Evolutionary conservation across 106 monocot genomes (phyloP), one percentile per base, ranked within the genome.

Genomic region (Cymbidium sinense): DNA sequence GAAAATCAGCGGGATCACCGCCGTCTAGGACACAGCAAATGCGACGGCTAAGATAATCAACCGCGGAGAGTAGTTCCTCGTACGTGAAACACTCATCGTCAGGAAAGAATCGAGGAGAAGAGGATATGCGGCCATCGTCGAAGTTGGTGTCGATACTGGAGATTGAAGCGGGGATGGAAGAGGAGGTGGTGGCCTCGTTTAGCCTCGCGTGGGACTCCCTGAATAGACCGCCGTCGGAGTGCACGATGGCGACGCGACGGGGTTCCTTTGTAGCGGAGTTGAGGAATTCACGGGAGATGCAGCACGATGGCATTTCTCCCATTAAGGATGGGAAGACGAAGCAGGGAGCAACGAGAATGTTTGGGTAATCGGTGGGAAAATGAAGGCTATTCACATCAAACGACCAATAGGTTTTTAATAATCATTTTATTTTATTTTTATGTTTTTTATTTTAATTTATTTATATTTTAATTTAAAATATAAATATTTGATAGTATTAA

Each of bases 261-360:
- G 86, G 87, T 34, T 87, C 70, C 67, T 43, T 55, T 19, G 80
- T 70, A 12, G 91, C 96, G 39, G 84, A 81, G 58, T 50, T 47
- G 81, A 69, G 78, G 85, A 96, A 98, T 34, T 69, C 85, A 77
- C 94, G 96, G 76, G 88, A 90, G 77, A 98, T 90, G 86, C 96
- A 98, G 81, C 89, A 91, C 10, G n/a, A n/a, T 23, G 1, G 58
- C 58, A 58, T 58, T n/a, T n/a, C 58, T 58, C 23, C 25, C 17
- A 9, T 19, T 19, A 19, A 51, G 2, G 7, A 6, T n/a, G 4
- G 58, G 58, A n/a, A 4, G n/a, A 58, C 7, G 58, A 58, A n/a
- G n/a, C n/a, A 58, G 3, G 58, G 23, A n/a, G 21, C 23, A n/a
- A n/a, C n/a, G 23, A n/a, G n/a, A n/a, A n/a, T n/a, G n/a, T n/a